Evolutionary conservation across 805 yeast genomes (phyloP), one percentile per base, ranked within the genome.

Genomic region (Saturnispora halmiae): DNA sequence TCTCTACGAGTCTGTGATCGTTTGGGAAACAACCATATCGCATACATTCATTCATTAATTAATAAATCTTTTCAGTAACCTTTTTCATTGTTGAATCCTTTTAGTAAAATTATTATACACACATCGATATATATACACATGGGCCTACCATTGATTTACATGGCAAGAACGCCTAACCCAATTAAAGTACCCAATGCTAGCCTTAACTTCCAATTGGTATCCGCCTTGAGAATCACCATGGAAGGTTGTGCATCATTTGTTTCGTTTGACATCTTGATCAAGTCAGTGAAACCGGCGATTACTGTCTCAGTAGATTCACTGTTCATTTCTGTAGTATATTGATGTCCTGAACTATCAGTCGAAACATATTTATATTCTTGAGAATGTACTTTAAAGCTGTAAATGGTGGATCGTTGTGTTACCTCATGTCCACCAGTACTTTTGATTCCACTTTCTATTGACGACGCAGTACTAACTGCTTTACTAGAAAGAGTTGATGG

Each of bases 11-110:
- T 78, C 94, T 77, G 72, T 90, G 77, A 79, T 81, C 95, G 92
- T 78, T 85, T 84, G 96, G 90, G 97, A 87, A 84, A 84, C 63
- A 88, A 88, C 97, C 97, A 88, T 90, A 94, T 86, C 79, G 96
- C 94, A 69, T 62, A 90, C 96, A 90, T 79, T 54, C 59, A 34
- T 15, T 34, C 6, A 16, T 6, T 10, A 33, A 33, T n/a, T n/a
- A n/a, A n/a, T n/a, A n/a, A n/a, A n/a, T n/a, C n/a, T n/a, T n/a
- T n/a, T n/a, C n/a, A n/a, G n/a, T n/a, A n/a, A n/a, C n/a, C n/a
- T n/a, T n/a, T n/a, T n/a, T n/a, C n/a, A n/a, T n/a, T n/a, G n/a
- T n/a, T n/a, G n/a, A n/a, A n/a, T n/a, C n/a, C n/a, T n/a, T n/a
- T n/a, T n/a, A n/a, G n/a, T n/a, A n/a, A n/a, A n/a, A n/a, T n/a